Evolutionary conservation across 2,329 filamentous ascomycete genomes (phyloP).

Genomic region (Nigrograna mackinnonii): DNA sequence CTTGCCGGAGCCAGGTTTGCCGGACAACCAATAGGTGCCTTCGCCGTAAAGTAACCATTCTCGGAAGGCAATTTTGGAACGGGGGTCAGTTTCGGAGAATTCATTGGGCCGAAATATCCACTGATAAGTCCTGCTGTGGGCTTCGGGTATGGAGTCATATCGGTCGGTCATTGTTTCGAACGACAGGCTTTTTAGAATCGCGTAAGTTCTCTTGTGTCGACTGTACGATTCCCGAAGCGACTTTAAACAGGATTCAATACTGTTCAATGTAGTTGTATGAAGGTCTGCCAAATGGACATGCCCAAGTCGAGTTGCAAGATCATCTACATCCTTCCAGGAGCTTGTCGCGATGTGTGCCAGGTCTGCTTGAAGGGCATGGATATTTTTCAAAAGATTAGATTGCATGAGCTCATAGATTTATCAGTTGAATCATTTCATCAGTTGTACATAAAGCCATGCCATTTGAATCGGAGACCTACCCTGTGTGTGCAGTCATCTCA

Average conservation of each 20-base stretch:
- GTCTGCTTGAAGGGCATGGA: no score
- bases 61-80: conserved; percentile 3
- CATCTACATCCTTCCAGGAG: no score
- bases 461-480: conserved; percentile 1
- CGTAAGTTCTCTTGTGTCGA: neutral
- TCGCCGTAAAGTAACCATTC: conserved; percentile 7
- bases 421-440: no score
- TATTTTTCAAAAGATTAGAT: no score
- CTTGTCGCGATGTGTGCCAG: no score
- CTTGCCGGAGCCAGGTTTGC: conserved; percentile 52
- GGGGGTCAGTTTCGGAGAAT: conserved; percentile 2
- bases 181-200: conserved; percentile 1
- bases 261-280: conserved; percentile 1
- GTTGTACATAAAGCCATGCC: no score
- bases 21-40: conserved; percentile 40
- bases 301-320: no score
- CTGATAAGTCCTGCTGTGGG: conserved; percentile 5
- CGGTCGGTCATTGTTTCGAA: conserved; percentile 6
- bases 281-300: no score
- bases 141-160: conserved; percentile 3
- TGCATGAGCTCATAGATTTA: no score
- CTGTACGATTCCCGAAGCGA: neutral
- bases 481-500: conserved; percentile 2
- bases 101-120: conserved; percentile 7
- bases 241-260: neutral